Percentiles rank a stretch among this genome's conserved stretches.
Evolutionary conservation across 2,329 filamentous ascomycete species (phyloP).

Genomic region (Proliferodiscus dingleyae): DNA sequence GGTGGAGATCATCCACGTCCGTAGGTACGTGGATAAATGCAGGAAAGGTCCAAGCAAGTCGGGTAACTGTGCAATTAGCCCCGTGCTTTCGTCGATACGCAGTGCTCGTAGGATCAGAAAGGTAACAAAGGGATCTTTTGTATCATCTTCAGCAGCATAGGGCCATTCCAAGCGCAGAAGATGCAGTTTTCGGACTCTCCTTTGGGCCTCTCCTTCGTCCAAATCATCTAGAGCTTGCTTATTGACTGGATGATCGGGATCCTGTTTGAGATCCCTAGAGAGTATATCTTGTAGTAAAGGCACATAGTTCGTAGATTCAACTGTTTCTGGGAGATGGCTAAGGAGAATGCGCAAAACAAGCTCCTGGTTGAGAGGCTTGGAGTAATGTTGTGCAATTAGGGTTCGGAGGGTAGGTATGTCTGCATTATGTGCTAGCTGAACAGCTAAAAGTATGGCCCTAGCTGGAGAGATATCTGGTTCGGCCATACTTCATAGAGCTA

Average conservation of each 20-base stretch:
- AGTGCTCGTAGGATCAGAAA: constrained; percentile 67
- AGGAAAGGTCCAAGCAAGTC: constrained; percentile 66
- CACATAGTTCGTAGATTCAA: constrained; percentile 58
- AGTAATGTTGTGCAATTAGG: constrained; percentile 50
- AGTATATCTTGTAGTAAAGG: constrained; percentile 53
- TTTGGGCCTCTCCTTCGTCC: constrained; percentile 59
- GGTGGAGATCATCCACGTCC: constrained; percentile 64
- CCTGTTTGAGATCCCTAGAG: constrained; percentile 20
- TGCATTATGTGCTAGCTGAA: constrained; percentile 61
- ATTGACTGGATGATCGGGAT: constrained; percentile 45
- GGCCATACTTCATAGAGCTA: constrained; percentile 25
- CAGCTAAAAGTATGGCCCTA: constrained; percentile 68
- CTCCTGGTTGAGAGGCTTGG: constrained; percentile 55
- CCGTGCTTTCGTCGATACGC: constrained; percentile 66
- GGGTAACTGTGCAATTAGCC: constrained; percentile 64
- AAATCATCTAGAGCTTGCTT: constrained; percentile 51
- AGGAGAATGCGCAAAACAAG: constrained; percentile 68
- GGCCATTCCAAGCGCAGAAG: constrained; percentile 53
- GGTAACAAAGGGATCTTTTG: constrained; percentile 50
- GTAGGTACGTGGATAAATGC: constrained; percentile 53
- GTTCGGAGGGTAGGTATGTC: constrained; percentile 59
- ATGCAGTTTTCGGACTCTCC: constrained; percentile 57
- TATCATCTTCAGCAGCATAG: constrained; percentile 42
- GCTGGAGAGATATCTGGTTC: constrained; percentile 51
- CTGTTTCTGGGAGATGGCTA: constrained; percentile 70